phyloP scores from a whole-genome alignment of 352 stramenopile genomes.

The Pythium sukuiense region DNA sequence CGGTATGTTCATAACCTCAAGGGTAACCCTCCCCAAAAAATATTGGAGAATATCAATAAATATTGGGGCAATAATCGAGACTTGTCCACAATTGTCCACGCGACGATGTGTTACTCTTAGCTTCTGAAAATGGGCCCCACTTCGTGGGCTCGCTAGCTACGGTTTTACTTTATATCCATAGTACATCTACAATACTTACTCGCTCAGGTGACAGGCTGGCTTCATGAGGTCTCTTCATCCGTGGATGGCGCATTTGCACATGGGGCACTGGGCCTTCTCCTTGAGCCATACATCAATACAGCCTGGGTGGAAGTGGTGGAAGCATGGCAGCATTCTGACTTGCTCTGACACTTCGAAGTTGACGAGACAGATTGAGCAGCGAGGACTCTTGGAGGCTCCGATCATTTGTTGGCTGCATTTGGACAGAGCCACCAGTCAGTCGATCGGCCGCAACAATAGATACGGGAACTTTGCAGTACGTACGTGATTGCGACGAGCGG shows the following conservation, averaged over 20 bases:
- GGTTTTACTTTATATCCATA: background rate
- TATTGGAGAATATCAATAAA: background rate
- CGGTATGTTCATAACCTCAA: background rate
- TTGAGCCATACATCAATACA: slow-evolving; percentile 83
- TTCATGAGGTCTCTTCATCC: slow-evolving; percentile 26
- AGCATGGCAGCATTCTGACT: slow-evolving; percentile 73
- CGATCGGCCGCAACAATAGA: background rate
- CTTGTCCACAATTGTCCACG: too few relatives aligned
- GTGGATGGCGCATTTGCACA: slow-evolving; percentile 79
- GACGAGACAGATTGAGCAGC: slow-evolving; percentile 70
- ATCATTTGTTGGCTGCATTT: slow-evolving; percentile 58
- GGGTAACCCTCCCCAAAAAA: background rate
- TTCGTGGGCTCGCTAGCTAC: background rate
- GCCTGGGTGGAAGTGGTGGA: slow-evolving; percentile 72
- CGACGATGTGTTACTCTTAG: too few relatives aligned
- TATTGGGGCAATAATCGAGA: background rate
- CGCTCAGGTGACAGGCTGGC: background rate
- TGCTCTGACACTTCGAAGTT: slow-evolving; percentile 38
- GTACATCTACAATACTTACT: slow-evolving; percentile 4
- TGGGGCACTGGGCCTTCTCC: slow-evolving; percentile 65
- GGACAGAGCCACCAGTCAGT: slow-evolving; percentile 7
- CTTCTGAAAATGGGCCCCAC: too few relatives aligned
- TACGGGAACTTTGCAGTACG: slow-evolving; percentile 24
- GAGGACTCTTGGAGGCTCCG: slow-evolving; percentile 43
- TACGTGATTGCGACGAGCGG: slow-evolving; percentile 65